Evolutionary conservation across 352 stramenopile species (phyloP).

Genomic region (Paralagenidium karlingii): DNA sequence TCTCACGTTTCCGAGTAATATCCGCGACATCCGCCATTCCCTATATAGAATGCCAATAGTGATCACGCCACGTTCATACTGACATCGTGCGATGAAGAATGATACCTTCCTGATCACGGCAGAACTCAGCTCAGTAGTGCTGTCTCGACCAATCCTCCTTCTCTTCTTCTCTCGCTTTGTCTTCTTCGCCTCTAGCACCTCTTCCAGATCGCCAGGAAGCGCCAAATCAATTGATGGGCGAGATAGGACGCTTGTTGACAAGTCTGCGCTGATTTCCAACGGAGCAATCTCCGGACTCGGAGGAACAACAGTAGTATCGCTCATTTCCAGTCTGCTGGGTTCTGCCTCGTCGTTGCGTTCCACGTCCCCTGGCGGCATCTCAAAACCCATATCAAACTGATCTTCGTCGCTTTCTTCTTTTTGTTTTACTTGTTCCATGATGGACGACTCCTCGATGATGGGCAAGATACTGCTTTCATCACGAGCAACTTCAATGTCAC

Average conservation of each 20-base stretch:
- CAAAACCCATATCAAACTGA: constrained; percentile 35
- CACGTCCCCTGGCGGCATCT: constrained; percentile 55
- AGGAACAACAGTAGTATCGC: constrained; percentile 16
- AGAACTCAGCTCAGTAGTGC: constrained; percentile 67
- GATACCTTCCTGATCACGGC: constrained; percentile 48
- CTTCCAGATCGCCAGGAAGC: constrained; percentile 27
- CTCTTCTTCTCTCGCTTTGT: constrained; percentile 64
- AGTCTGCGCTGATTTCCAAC: constrained; percentile 58
- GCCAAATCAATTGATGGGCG: constrained; percentile 56
- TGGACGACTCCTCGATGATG: constrained; percentile 28
- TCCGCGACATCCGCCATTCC: constrained; percentile 66
- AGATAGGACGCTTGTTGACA: constrained; percentile 51
- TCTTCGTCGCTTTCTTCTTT: constrained; percentile 14
- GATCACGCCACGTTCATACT: too few relatives aligned
- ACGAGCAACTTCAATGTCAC: constrained; percentile 73
- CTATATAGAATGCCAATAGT: too few relatives aligned
- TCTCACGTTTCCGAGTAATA: constrained; percentile 42
- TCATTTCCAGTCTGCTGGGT: constrained; percentile 24
- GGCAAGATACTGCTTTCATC: constrained; percentile 34
- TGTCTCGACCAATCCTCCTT: constrained; percentile 69
- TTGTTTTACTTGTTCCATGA: constrained; percentile 16
- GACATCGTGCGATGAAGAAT: too few relatives aligned
- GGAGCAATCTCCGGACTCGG: constrained; percentile 24
- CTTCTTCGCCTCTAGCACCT: constrained; percentile 2
- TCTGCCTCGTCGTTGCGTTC: constrained; percentile 13